phyloP scores from a whole-genome alignment of 2,329 filamentous ascomycete genomes.

The Chaetomiaceae sp. region DNA sequence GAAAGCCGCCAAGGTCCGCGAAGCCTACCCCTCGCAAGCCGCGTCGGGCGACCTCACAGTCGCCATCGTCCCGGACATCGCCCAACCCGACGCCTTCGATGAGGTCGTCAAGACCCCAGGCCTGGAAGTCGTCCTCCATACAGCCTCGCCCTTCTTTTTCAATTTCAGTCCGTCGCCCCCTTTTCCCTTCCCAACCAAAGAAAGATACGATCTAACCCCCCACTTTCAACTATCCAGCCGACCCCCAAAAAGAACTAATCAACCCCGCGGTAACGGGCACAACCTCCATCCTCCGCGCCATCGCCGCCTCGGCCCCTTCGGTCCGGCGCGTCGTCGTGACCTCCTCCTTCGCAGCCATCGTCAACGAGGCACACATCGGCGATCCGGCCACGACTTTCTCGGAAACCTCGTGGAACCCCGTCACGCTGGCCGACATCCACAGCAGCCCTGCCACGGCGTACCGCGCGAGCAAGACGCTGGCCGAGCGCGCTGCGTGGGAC shows the following conservation, averaged over 20 bases:
- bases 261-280: slow-evolving; percentile 56
- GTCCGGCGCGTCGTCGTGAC: slow-evolving; percentile 69
- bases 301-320: slow-evolving; percentile 52
- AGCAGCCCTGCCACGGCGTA: slow-evolving; percentile 43
- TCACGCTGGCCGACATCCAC: slow-evolving; percentile 42
- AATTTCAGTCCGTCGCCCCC: slow-evolving; percentile 35
- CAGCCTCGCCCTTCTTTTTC: slow-evolving; percentile 57
- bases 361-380: slow-evolving; percentile 36
- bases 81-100: slow-evolving; percentile 68
- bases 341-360: slow-evolving; percentile 52
- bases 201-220: background rate
- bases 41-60: slow-evolving; percentile 42
- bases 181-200: background rate
- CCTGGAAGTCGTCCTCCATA: slow-evolving; percentile 56
- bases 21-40: slow-evolving; percentile 42
- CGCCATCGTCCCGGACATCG: slow-evolving; percentile 72
- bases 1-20: slow-evolving; percentile 50
- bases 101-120: slow-evolving; percentile 49
- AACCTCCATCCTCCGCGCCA: slow-evolving; percentile 66
- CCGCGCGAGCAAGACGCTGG: slow-evolving; percentile 51
- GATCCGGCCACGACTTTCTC: slow-evolving; percentile 41
- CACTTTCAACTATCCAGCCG: slow-evolving; percentile 30
- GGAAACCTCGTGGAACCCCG: slow-evolving; percentile 52
- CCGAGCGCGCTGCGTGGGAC: slow-evolving; percentile 52
- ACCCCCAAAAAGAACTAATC: slow-evolving; percentile 50